phyloP scores from a whole-genome alignment of 2,329 filamentous ascomycete genomes.

The Lachnum nothofagi region DNA sequence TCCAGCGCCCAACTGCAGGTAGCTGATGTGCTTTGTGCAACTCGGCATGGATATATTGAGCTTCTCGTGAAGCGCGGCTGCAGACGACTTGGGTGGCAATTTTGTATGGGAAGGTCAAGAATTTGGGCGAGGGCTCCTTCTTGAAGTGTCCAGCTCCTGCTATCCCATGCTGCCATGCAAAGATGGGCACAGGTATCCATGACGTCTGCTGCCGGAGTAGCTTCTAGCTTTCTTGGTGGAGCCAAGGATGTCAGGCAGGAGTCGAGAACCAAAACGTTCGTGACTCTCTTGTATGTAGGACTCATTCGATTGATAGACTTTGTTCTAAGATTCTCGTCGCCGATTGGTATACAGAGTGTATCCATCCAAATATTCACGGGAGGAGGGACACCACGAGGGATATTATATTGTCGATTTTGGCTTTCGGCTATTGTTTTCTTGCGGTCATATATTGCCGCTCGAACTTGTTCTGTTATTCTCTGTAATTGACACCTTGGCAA shows the following conservation, averaged over 20 bases:
- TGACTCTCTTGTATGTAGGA: conserved; percentile 31
- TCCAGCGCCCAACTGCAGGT: conserved; percentile 1
- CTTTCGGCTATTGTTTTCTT: not conserved
- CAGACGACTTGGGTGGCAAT: not conserved
- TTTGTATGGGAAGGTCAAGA: not conserved
- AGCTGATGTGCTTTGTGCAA: conserved; percentile 1
- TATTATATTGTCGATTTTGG: not conserved
- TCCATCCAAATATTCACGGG: conserved; percentile 30
- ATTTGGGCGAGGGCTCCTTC: conserved; percentile 31
- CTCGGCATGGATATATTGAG: conserved; percentile 1
- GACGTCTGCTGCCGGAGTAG: conserved; percentile 1
- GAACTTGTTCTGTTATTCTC: not conserved
- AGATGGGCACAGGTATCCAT: conserved; percentile 27
- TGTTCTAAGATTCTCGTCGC: conserved; percentile 19
- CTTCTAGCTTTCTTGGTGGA: not conserved
- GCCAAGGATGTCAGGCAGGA: conserved; percentile 3
- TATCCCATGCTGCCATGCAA: conserved; percentile 35
- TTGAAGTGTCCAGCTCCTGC: conserved; percentile 37
- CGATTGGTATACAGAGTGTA: conserved; percentile 32
- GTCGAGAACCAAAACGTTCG: conserved; percentile 33
- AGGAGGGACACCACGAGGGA: not conserved
- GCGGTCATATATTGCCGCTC: not conserved
- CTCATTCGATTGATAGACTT: conserved; percentile 32
- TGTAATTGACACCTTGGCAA: conserved; percentile 15
- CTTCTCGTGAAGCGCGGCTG: not conserved